Evolutionary conservation across 1,139 yeast genomes (phyloP).

Genomic region (Yamadazyma siamensis): DNA sequence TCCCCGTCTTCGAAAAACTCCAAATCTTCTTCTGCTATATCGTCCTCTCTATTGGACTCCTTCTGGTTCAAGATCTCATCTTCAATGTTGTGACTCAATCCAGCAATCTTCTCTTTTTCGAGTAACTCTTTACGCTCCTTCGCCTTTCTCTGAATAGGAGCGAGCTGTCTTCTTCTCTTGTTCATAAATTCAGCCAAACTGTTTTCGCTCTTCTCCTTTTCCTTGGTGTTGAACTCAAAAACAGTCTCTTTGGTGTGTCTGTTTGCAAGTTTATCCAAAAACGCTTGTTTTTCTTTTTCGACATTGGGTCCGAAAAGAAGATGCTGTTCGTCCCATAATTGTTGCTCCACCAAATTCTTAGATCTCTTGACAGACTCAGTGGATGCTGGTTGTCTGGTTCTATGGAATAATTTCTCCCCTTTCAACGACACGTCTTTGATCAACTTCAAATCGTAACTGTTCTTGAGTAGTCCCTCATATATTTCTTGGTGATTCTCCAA

Average conservation of each 20-base stretch:
- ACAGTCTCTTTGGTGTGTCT: constrained; percentile 83
- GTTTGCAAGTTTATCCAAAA: constrained; percentile 67
- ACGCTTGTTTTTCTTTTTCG: constrained; percentile 71
- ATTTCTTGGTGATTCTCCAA: constrained; percentile 75
- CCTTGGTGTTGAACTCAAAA: constrained; percentile 73
- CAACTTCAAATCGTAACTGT: constrained; percentile 67
- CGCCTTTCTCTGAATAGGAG: constrained; percentile 80
- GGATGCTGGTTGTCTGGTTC: constrained; percentile 86
- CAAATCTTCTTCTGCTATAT: constrained; percentile 48
- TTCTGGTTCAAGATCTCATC: constrained; percentile 61
- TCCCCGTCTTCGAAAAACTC: constrained; percentile 66
- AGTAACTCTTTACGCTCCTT: constrained; percentile 64
- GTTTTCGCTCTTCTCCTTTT: constrained; percentile 50
- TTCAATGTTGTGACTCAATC: constrained; percentile 69
- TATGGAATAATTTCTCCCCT: constrained; percentile 84
- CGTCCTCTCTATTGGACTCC: constrained; percentile 18
- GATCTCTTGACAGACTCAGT: constrained; percentile 79
- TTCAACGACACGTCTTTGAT: constrained; percentile 71
- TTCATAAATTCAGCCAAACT: constrained; percentile 81
- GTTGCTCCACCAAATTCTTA: constrained; percentile 71
- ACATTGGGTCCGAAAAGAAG: constrained; percentile 67
- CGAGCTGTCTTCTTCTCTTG: constrained; percentile 79
- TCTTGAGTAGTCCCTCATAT: constrained; percentile 55
- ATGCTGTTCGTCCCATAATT: constrained; percentile 85
- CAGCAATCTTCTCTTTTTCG: constrained; percentile 75